Percentiles rank a stretch among this genome's conserved stretches.
Conservation (phyloP, 768 basidiomycete genomes). For the Pleurotus djamor region DNA sequence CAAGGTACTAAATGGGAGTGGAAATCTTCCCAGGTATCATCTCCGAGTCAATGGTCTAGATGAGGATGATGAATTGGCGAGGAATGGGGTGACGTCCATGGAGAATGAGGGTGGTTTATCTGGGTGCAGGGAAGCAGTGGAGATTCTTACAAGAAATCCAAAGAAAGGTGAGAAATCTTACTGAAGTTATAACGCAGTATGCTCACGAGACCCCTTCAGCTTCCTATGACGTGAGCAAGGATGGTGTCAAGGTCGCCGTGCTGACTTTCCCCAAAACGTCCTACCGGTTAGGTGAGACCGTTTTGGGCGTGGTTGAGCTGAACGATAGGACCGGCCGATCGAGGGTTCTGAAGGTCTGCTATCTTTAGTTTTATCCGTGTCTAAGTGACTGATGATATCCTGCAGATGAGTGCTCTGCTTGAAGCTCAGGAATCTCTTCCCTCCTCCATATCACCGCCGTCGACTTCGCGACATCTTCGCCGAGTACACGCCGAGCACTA, state of each 20-base stretch:
- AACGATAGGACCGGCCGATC: conserved; percentile 70
- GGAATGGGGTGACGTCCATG: conserved; percentile 26
- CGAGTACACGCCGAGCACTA: conserved; percentile 87
- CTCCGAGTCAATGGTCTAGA: conserved; percentile 8
- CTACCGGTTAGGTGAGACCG: conserved; percentile 90
- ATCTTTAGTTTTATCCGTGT: neutral
- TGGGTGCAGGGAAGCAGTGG: conserved; percentile 83
- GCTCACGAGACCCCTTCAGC: conserved; percentile 38
- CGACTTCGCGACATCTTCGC: conserved; percentile 51
- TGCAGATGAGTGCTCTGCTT: conserved; percentile 81
- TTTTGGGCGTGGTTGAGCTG: conserved; percentile 84
- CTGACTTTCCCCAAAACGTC: conserved; percentile 91
- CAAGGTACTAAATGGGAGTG: conserved; percentile 16
- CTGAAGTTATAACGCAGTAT: neutral
- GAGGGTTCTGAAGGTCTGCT: conserved; percentile 78
- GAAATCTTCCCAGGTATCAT: conserved; percentile 4
- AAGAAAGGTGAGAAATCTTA: conserved; percentile 66
- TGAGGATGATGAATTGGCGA: conserved; percentile 27
- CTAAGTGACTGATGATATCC: neutral
- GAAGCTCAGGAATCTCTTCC: conserved; percentile 89
- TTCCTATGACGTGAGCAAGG: conserved; percentile 95
- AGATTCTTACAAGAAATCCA: conserved; percentile 85
- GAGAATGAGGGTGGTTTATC: conserved; percentile 44
- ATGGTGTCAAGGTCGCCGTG: conserved; percentile 85
- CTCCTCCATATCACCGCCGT: conserved; percentile 46